A percentile compares a stretch with the other conserved stretches of the same genome.
phyloP scores from a whole-genome alignment of 495 filamentous ascomycete species.

The Lasiosphaeria hispida region DNA sequence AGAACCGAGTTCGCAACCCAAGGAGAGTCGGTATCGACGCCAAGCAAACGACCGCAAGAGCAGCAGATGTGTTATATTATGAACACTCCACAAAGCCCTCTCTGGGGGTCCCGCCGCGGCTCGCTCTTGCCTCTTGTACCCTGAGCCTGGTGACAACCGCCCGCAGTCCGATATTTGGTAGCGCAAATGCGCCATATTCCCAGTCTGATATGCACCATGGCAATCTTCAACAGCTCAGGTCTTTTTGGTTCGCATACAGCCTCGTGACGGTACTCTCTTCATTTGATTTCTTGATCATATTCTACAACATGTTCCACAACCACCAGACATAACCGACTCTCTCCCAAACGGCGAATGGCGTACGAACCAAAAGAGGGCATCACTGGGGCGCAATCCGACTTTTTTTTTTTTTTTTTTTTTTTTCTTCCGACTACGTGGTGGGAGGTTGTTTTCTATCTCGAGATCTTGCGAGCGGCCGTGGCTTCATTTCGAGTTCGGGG shows the following conservation, averaged over 20 bases:
- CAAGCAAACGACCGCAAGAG: slow-evolving; percentile 22
- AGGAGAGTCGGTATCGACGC: slow-evolving; percentile 30
- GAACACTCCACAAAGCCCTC: slow-evolving; percentile 14
- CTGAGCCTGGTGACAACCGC: slow-evolving; percentile 5
- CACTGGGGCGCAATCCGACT: slow-evolving; percentile 30
- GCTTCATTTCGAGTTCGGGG: neutral
- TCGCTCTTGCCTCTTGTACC: neutral
- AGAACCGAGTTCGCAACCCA: slow-evolving; percentile 17
- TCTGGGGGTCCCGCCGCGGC: neutral
- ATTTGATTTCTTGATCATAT: slow-evolving; percentile 26
- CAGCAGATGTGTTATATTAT: slow-evolving; percentile 38
- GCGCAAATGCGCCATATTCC: too few species aligned
- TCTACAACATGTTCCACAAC: slow-evolving; percentile 16
- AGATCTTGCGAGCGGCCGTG: neutral
- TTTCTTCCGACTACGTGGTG: neutral
- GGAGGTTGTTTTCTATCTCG: slow-evolving; percentile 4
- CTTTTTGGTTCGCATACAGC: neutral
- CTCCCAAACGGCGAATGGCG: slow-evolving; percentile 32
- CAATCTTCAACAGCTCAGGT: too few species aligned
- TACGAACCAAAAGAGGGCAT: slow-evolving; percentile 37
- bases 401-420: slow-evolving; percentile 12
- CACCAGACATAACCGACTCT: slow-evolving; percentile 26
- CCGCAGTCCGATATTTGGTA: too few species aligned
- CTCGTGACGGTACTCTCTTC: slow-evolving; percentile 4
- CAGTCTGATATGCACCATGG: too few species aligned